Percentiles rank a stretch among this genome's conserved stretches.
Evolutionary conservation across 2,329 filamentous ascomycete genomes (phyloP).

Genomic region (Lecanoromycetidae sp.): DNA sequence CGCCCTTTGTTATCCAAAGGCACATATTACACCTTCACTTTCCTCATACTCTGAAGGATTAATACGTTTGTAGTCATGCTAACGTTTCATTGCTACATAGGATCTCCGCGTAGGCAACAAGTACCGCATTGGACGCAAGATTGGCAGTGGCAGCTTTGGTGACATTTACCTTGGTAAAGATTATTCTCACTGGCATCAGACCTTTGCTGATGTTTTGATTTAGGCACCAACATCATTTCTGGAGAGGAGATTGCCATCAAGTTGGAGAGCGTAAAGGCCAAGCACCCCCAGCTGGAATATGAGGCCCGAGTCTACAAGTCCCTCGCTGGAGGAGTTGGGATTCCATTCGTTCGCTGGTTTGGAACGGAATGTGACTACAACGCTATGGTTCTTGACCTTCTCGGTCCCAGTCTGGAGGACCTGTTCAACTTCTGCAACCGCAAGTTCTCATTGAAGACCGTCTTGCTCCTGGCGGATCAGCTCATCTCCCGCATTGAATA

Average conservation of each 20-base stretch:
- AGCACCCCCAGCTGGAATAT: constrained; percentile 97
- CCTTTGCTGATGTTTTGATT: constrained; percentile 18
- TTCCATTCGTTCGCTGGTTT: constrained; percentile 98
- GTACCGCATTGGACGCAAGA: constrained; percentile 98
- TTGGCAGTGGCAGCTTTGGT: constrained; percentile 93
- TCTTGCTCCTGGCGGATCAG: constrained; percentile 90
- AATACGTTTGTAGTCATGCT: background rate
- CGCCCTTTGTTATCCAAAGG: constrained; percentile 4
- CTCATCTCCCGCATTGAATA: constrained; percentile 99
- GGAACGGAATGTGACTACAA: constrained; percentile 99
- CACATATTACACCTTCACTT: background rate
- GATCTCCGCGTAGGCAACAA: constrained; percentile 99
- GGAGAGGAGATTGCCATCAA: constrained; percentile 99
- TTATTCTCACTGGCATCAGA: background rate
- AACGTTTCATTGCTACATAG: constrained; percentile 37
- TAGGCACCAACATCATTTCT: constrained; percentile 97
- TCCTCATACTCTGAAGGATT: background rate
- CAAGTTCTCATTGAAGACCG: constrained; percentile 98
- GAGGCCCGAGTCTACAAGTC: constrained; percentile 82
- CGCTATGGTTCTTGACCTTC: constrained; percentile 95
- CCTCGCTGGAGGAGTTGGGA: constrained; percentile 90
- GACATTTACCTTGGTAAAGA: constrained; percentile 83
- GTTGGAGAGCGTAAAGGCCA: constrained; percentile 97
- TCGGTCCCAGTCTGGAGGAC: constrained; percentile 91
- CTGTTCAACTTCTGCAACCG: constrained; percentile 99